These are phyloP conservation scores for Primulina tabacum DNA, from an alignment of 257 asterid species.

Conservation along the genomic window DNA sequence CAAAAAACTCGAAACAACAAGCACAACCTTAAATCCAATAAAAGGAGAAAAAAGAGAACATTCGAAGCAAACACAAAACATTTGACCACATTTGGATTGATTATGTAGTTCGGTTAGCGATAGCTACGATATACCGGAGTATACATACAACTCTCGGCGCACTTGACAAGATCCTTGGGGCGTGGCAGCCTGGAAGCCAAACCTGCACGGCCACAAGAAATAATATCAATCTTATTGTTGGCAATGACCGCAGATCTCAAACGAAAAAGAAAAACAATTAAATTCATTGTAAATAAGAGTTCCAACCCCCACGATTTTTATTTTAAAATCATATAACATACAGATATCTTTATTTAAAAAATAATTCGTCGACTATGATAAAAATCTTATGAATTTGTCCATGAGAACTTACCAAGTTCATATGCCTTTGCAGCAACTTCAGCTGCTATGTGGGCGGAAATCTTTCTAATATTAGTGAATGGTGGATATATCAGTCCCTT, in stretches of 20 bases:
- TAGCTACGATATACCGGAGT: conserved; percentile 70
- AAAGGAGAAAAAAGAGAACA: background rate
- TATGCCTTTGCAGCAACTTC: conserved; percentile 88
- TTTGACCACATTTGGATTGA: background rate
- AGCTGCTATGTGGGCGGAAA: conserved; percentile 89
- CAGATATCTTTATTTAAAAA: background rate
- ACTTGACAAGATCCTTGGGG: conserved; percentile 70
- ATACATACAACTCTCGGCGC: conserved; percentile 94
- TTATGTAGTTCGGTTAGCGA: conserved; percentile 34
- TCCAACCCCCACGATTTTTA: background rate
- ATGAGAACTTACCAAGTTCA: conserved; percentile 67
- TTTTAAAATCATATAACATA: background rate
- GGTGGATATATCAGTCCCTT: conserved; percentile 90
- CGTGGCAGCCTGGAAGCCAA: conserved; percentile 84
- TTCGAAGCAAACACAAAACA: background rate
- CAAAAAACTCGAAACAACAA: too few relatives aligned
- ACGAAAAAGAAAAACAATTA: background rate
- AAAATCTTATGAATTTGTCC: background rate
- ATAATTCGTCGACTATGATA: background rate
- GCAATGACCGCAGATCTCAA: background rate
- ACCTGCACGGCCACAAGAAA: conserved; percentile 45
- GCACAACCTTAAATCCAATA: background rate
- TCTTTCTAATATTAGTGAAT: conserved; percentile 69
- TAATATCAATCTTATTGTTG: conserved; percentile 13
- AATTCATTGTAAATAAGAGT: background rate